Percentiles rank a stretch among this genome's conserved stretches.
phyloP scores from a whole-genome alignment of 352 stramenopile genomes.

The Saprolegnia parasitica region DNA sequence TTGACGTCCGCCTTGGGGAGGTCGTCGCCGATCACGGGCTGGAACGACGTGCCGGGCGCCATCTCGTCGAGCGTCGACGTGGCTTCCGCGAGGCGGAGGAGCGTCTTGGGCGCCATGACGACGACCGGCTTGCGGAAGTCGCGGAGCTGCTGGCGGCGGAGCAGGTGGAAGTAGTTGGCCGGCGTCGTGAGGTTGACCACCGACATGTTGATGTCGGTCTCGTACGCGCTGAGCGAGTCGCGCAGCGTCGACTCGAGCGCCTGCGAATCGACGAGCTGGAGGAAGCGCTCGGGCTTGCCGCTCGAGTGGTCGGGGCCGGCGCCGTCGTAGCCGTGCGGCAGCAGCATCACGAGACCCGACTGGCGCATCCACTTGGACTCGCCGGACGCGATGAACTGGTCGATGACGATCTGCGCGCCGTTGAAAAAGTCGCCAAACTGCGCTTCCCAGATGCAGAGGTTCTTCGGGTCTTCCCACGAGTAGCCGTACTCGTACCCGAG shows the following conservation, averaged over 20 bases:
- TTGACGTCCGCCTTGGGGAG: conserved; percentile 55
- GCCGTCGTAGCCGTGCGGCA: conserved; percentile 86
- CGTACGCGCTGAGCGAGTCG: conserved; percentile 39
- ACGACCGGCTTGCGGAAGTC: conserved; percentile 70
- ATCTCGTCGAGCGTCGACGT: conserved; percentile 64
- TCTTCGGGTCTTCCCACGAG: conserved; percentile 73
- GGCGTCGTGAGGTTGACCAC: conserved; percentile 83
- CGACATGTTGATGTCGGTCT: conserved; percentile 79
- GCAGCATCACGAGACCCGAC: conserved; percentile 72
- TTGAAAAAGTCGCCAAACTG: conserved; percentile 91
- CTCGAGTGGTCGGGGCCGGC: conserved; percentile 82
- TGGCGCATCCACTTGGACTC: conserved; percentile 89
- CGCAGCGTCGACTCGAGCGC: conserved; percentile 39
- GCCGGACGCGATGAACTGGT: conserved; percentile 80
- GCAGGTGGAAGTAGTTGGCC: conserved; percentile 95
- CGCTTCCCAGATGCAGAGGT: conserved; percentile 86
- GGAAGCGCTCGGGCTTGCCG: conserved; percentile 76
- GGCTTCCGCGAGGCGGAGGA: conserved; percentile 61
- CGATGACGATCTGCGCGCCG: conserved; percentile 84
- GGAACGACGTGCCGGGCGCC: conserved; percentile 50
- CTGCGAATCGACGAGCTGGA: conserved; percentile 79
- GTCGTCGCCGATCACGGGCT: conserved; percentile 59
- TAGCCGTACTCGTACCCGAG: conserved; percentile 90
- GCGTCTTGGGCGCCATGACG: conserved; percentile 74
- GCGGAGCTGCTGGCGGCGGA: conserved; percentile 86